A percentile compares a stretch with the other conserved stretches of the same genome.
Conservation (phyloP, 2,329 filamentous ascomycete genomes). For the Lojkania enalia region DNA sequence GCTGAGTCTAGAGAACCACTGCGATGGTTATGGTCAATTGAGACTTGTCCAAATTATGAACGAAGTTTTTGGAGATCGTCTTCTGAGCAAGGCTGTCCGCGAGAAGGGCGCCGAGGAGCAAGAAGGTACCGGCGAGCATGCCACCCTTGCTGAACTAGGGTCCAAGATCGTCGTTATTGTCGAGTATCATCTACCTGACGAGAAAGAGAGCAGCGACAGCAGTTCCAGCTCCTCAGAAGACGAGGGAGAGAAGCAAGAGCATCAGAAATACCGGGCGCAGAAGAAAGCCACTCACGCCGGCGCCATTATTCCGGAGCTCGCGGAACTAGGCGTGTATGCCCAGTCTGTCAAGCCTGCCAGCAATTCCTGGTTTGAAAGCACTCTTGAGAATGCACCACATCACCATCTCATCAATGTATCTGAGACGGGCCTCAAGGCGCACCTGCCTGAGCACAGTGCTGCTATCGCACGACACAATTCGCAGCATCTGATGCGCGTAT, state of each 20-base stretch:
- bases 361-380: constrained; percentile 65
- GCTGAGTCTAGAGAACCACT: constrained; percentile 71
- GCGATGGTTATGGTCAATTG: constrained; percentile 60
- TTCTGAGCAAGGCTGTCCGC: constrained; percentile 62
- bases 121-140: constrained; percentile 55
- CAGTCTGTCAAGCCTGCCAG: constrained; percentile 70
- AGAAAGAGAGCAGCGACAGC: constrained; percentile 48
- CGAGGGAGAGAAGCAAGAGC: constrained; percentile 54
- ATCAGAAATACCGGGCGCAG: constrained; percentile 57
- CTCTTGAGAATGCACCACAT: constrained; percentile 56
- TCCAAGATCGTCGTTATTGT: constrained; percentile 69
- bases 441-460: constrained; percentile 53
- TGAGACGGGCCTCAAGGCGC: constrained; percentile 59
- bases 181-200: constrained; percentile 64
- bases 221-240: constrained; percentile 41
- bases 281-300: constrained; percentile 53
- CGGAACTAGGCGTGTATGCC: constrained; percentile 68
- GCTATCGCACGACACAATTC: constrained; percentile 65
- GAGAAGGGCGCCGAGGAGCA: constrained; percentile 61
- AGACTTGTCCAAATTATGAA: constrained; percentile 67
- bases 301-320: constrained; percentile 66
- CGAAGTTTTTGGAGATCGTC: constrained; percentile 63
- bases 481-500: constrained; percentile 70
- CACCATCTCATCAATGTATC: constrained; percentile 72
- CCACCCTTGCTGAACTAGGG: constrained; percentile 62